A percentile compares a stretch with the other conserved stretches of the same genome.
Conservation (phyloP, 2,329 filamentous ascomycete species). For the Endocalyx cinctus region DNA sequence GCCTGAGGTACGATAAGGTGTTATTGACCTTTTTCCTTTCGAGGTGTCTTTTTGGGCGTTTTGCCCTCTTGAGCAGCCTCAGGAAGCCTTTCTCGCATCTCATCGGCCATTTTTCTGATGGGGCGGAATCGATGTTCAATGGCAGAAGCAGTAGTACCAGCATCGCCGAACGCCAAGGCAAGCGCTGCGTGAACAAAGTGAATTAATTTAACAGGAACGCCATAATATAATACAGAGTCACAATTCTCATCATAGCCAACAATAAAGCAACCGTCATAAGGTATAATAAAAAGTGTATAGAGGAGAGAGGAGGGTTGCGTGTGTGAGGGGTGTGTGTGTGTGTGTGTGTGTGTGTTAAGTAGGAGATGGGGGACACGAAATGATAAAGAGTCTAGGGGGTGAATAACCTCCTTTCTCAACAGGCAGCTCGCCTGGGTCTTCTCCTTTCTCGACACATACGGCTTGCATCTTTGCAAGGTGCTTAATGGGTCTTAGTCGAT, state of each 20-base stretch:
- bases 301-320: neutral
- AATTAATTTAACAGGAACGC: too few species aligned
- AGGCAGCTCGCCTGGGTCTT: slow-evolving; percentile 31
- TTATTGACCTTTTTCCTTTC: too few species aligned
- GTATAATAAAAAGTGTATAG: neutral
- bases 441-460: slow-evolving; percentile 19
- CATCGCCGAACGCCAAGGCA: slow-evolving; percentile 24
- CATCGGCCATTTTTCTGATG: slow-evolving; percentile 36
- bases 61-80: too few species aligned
- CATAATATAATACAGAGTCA: too few species aligned
- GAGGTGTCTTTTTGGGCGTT: too few species aligned
- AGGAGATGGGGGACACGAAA: slow-evolving; percentile 1
- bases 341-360: too few species aligned
- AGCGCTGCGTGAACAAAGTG: too few species aligned
- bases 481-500: slow-evolving; percentile 35
- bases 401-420: slow-evolving; percentile 33
- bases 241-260: too few species aligned
- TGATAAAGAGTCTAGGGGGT: slow-evolving; percentile 2
- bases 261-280: too few species aligned
- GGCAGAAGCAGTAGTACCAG: slow-evolving; percentile 42
- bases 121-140: slow-evolving; percentile 50
- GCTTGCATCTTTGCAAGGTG: slow-evolving; percentile 32
- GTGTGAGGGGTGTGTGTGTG: neutral
- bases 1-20: too few species aligned
- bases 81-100: too few species aligned